Evolutionary conservation across 331 rosid genomes (phyloP), one percentile per base, ranked within the genome.

Genomic region (Quercus phellos): DNA sequence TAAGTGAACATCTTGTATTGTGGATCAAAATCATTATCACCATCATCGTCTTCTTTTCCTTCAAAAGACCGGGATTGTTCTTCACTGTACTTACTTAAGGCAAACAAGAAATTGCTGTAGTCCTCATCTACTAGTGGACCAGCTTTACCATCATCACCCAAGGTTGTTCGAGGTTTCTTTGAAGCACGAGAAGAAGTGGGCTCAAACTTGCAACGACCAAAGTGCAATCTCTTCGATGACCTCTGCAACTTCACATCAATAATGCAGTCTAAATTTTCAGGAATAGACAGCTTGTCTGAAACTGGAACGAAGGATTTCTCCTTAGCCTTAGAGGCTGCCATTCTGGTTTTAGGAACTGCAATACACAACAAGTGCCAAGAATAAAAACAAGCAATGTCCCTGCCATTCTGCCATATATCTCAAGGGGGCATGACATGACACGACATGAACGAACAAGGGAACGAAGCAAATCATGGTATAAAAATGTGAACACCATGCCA

Each of bases 1-100:
- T 85, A 75, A 59, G 84, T 64, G 60, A 87, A 88, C 46, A 54
- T 75, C 34, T 42, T 77, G 72, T 79, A 84, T 8, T 74, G 54
- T 72, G 82, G 81, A 87, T 88, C 97, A 17, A 3, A 21, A 70
- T 14, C 6, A 24, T 53, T 55, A 74, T 70, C 81, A 54, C 35
- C 70, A 17, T 17, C 70, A 1, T 32, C 70, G 6, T 66, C 21
- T 66, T 32, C 50, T 30, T 32, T 19, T 32, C 10, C 50, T 7
- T 3, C 19, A 2, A 29, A 61, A 29, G 38, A 16, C 21, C 4
- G 2, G 2, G 22, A 11, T 32, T 58, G 32, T 24, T 66, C 70
- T 32, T 64, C n/a, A 32, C 71, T 1, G 26, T 66, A 18, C 50
- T 66, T 66, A 42, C 34, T 6, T 8, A 66, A 66, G 51, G 16